These are phyloP conservation scores for Eucalyptus melliodora DNA, from an alignment of 345 rosid species.

Conservation along the genomic window DNA sequence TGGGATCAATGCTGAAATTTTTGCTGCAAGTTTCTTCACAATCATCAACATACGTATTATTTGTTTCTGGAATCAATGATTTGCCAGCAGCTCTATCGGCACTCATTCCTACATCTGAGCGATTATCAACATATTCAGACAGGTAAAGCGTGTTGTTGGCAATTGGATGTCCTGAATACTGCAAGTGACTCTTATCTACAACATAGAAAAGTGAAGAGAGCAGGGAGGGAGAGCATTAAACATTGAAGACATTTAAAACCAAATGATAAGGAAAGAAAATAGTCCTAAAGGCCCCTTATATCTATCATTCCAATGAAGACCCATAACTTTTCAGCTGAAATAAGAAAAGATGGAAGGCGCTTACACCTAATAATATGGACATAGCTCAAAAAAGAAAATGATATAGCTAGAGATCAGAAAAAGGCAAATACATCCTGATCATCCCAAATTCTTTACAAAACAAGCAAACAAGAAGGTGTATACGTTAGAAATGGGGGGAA, in stretches of 20 bases:
- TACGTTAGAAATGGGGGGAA: not conserved
- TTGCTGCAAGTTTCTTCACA: conserved; percentile 28
- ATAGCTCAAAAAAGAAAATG: not conserved
- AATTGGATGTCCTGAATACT: conserved; percentile 73
- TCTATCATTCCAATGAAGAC: not conserved
- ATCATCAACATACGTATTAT: not conserved
- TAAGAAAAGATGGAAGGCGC: not conserved
- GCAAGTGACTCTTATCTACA: conserved; percentile 92
- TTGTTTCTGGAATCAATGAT: not conserved
- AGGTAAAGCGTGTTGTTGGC: conserved; percentile 84
- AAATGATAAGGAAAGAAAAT: not conserved
- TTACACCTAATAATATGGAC: not conserved
- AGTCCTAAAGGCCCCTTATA: not conserved
- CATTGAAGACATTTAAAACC: not conserved
- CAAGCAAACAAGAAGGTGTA: not conserved
- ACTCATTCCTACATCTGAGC: conserved; percentile 20
- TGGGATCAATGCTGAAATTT: conserved; percentile 54
- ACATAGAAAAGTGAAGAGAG: not conserved
- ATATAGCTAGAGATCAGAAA: not conserved
- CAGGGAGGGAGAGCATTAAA: not conserved
- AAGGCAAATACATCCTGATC: not conserved
- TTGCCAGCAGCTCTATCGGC: conserved; percentile 28
- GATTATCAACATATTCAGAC: conserved; percentile 16
- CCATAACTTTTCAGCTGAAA: not conserved
- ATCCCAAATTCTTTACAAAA: not conserved